A percentile compares a stretch with the other conserved stretches of the same genome.
phyloP scores from a whole-genome alignment of 139 green algal genomes.

The Zygnema circumcarinatum region DNA sequence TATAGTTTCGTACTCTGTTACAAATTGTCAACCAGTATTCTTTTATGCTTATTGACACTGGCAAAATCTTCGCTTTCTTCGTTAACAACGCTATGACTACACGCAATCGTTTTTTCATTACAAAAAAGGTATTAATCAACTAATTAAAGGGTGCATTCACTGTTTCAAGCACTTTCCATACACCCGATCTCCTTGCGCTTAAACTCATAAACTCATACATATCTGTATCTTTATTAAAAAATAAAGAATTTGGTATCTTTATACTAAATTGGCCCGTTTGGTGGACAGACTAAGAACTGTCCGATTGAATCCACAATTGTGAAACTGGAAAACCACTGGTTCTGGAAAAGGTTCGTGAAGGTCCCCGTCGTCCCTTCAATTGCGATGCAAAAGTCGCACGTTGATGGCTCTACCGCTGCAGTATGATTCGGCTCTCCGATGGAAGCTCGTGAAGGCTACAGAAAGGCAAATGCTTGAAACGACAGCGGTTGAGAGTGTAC shows the following conservation, averaged over 20 bases:
- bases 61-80: not conserved
- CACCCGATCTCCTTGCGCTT: no score
- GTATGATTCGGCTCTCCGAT: not conserved
- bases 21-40: no score
- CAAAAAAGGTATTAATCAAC: no score
- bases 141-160: not conserved
- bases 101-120: no score
- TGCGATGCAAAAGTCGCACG: not conserved
- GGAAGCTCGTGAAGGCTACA: not conserved
- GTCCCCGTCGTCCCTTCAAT: not conserved
- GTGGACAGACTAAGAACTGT: not conserved
- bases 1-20: slow-evolving; percentile 60
- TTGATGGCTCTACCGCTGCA: not conserved
- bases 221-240: not conserved
- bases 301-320: not conserved
- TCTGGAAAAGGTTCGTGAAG: not conserved
- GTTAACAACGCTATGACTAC: no score
- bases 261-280: not conserved
- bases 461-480: not conserved
- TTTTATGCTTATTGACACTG: slow-evolving; percentile 33
- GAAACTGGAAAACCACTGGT: not conserved
- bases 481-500: not conserved
- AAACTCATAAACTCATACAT: not conserved
- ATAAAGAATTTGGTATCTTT: not conserved
- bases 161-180: not conserved